phyloP scores from a whole-genome alignment of 1,284 basidiomycete genomes.

The Ceratobasidium sp. region DNA sequence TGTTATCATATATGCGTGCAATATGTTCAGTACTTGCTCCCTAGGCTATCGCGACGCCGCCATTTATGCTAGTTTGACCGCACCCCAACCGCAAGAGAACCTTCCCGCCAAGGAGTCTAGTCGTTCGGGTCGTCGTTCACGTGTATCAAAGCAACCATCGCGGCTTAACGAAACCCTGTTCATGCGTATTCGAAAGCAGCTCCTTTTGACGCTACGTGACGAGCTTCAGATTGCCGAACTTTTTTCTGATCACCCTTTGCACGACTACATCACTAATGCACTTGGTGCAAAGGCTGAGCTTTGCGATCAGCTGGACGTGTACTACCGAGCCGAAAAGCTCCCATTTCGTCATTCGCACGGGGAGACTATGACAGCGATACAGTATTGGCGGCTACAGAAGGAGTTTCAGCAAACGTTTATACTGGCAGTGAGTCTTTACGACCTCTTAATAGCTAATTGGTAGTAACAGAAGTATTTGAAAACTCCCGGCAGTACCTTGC shows the following conservation, averaged over 20 bases:
- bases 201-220: background rate
- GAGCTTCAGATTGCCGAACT: slow-evolving; percentile 2
- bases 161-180: background rate
- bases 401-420: background rate
- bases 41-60: slow-evolving; percentile 27
- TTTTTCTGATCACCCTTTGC: background rate
- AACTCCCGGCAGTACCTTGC: slow-evolving; percentile 4
- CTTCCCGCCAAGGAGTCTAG: background rate
- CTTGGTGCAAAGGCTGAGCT: background rate
- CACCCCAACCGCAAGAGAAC: no score
- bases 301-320: slow-evolving; percentile 4
- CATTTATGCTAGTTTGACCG: background rate
- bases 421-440: slow-evolving; percentile 32
- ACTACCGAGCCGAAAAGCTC: background rate
- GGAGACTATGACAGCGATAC: background rate
- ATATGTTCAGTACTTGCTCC: background rate
- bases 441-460: background rate
- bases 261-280: background rate
- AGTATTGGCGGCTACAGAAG: slow-evolving; percentile 12
- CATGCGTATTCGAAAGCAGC: background rate
- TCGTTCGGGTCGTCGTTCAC: background rate
- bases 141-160: background rate
- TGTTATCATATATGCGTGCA: background rate
- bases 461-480: background rate
- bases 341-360: slow-evolving; percentile 13